Conservation (phyloP, 2,329 filamentous ascomycete species). For the Sporothrix inflata region DNA sequence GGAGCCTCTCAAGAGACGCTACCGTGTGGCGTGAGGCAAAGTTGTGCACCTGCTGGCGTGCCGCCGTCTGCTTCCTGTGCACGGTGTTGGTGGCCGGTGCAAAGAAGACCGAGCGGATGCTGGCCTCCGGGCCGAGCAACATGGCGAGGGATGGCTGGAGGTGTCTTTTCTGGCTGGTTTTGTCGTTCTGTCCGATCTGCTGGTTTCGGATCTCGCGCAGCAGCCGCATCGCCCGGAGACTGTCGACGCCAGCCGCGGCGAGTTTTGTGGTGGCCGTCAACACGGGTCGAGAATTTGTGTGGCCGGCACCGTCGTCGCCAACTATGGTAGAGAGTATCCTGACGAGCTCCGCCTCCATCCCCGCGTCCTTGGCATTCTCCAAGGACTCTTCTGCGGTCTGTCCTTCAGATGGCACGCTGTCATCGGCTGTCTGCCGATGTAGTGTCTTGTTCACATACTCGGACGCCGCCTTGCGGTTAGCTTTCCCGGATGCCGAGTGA, state of each 20-base stretch:
- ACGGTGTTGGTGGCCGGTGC: background rate
- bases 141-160: slow-evolving; percentile 35
- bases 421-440: too few relatives aligned
- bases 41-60: background rate
- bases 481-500: slow-evolving; percentile 63
- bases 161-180: background rate
- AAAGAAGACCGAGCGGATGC: slow-evolving; percentile 36
- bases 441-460: background rate
- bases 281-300: background rate
- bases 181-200: slow-evolving; percentile 21
- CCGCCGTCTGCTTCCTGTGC: background rate
- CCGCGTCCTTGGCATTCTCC: background rate
- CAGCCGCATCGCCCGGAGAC: slow-evolving; percentile 42
- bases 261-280: slow-evolving; percentile 30
- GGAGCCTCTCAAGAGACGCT: background rate
- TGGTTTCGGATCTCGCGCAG: slow-evolving; percentile 40
- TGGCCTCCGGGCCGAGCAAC: slow-evolving; percentile 40
- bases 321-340: background rate
- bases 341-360: background rate
- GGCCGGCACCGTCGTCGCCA: too few relatives aligned
- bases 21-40: background rate
- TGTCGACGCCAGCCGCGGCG: slow-evolving; percentile 40
- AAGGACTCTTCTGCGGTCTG: background rate
- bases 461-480: slow-evolving; percentile 39
- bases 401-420: background rate